Conservation (phyloP, 495 filamentous ascomycete species). For the Talaromyces wortmannii region DNA sequence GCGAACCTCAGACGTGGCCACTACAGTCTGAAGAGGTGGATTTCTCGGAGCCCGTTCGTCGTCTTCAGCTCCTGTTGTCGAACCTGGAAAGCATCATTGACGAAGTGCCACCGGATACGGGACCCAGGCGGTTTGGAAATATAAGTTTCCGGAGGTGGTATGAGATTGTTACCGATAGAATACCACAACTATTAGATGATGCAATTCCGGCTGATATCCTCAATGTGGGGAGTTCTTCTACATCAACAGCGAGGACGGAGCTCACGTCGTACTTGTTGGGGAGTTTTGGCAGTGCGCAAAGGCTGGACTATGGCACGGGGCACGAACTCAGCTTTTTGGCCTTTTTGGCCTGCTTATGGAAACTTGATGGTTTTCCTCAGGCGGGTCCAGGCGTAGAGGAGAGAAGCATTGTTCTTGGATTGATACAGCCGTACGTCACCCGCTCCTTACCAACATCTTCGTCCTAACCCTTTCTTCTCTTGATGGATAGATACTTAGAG, state of each 20-base stretch:
- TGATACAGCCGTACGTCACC: constrained; percentile 68
- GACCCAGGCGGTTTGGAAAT: constrained; percentile 88
- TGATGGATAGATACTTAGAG: constrained; percentile 66
- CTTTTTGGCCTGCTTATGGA: constrained; percentile 87
- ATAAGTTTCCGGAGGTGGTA: constrained; percentile 81
- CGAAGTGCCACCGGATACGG: constrained; percentile 74
- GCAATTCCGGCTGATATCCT: constrained; percentile 50
- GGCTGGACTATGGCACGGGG: constrained; percentile 92
- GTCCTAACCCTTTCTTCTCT: constrained; percentile 2
- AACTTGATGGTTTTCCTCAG: constrained; percentile 65
- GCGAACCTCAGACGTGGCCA: constrained; percentile 46
- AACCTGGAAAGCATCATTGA: constrained; percentile 60
- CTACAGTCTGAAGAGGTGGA: constrained; percentile 37
- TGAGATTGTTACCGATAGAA: constrained; percentile 53
- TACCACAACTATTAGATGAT: constrained; percentile 50
- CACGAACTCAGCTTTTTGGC: constrained; percentile 94
- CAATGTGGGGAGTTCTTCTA: constrained; percentile 10
- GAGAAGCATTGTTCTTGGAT: constrained; percentile 68
- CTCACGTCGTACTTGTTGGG: constrained; percentile 75
- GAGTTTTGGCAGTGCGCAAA: constrained; percentile 79
- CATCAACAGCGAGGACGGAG: constrained; percentile 50
- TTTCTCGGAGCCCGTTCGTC: constrained; percentile 54
- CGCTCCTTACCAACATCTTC: background rate
- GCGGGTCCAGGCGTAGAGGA: constrained; percentile 51
- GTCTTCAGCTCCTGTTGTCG: constrained; percentile 55